Conservation (phyloP, 768 basidiomycete genomes). For the Mycena capillaripes region DNA sequence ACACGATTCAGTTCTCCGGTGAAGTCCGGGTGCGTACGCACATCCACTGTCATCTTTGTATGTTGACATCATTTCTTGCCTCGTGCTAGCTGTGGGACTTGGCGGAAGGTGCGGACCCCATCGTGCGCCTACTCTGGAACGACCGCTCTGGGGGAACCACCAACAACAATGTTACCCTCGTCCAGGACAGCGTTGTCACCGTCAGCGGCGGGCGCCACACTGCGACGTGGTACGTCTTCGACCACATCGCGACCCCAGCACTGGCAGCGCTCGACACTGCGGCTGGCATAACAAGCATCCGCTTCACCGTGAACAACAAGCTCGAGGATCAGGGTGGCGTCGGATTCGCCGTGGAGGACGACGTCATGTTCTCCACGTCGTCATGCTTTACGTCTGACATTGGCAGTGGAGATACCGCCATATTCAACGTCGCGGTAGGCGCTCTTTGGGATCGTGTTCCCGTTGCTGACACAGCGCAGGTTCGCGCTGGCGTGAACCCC, state of each 20-base stretch:
- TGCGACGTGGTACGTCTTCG: background rate
- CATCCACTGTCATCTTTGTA: too few relatives aligned
- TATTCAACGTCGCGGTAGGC: background rate
- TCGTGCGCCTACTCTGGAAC: slow-evolving; percentile 6
- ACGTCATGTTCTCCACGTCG: background rate
- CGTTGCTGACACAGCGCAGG: background rate
- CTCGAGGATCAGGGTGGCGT: slow-evolving; percentile 9
- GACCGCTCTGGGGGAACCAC: background rate
- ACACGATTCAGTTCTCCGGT: background rate
- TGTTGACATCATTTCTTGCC: background rate
- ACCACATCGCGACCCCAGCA: background rate
- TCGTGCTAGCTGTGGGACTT: background rate
- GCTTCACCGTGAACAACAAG: background rate
- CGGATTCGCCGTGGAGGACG: background rate
- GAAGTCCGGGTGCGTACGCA: background rate
- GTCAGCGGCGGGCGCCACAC: background rate
- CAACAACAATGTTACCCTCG: background rate
- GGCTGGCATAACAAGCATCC: background rate
- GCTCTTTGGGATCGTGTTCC: background rate
- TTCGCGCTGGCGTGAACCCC: background rate
- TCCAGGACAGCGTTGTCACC: background rate
- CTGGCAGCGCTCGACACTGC: background rate
- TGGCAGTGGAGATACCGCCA: background rate
- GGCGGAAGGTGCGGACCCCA: background rate
- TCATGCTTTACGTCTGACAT: background rate